Conservation (phyloP, 352 stramenopile genomes). For the Globisporangium spiculum region DNA sequence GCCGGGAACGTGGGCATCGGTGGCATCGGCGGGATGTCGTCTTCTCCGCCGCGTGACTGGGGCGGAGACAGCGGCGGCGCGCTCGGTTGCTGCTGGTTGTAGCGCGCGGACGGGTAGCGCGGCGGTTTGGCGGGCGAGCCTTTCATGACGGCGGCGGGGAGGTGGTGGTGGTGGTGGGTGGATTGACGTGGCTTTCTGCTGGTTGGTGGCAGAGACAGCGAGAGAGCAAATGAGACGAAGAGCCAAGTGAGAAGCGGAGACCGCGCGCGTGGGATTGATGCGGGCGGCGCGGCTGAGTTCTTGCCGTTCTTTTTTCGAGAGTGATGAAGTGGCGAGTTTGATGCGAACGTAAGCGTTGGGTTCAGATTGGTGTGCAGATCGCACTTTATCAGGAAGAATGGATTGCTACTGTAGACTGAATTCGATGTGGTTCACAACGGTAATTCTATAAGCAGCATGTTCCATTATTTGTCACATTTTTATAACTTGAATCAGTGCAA, state of each 20-base stretch:
- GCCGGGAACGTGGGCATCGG: not conserved
- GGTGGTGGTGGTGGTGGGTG: not conserved
- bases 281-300: slow-evolving; percentile 2
- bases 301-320: slow-evolving; percentile 1
- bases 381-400: not conserved
- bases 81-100: slow-evolving; percentile 10
- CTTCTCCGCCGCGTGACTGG: not conserved
- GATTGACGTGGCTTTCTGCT: not conserved
- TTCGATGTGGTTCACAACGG: not conserved
- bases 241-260: not conserved
- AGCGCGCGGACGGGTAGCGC: slow-evolving; percentile 1
- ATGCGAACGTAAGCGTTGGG: not conserved
- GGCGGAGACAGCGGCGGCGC: slow-evolving; percentile 12
- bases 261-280: not conserved
- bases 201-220: not conserved
- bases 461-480: not conserved
- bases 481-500: not conserved
- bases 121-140: slow-evolving; percentile 7
- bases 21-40: not conserved
- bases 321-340: not conserved
- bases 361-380: not conserved
- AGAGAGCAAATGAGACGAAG: not conserved
- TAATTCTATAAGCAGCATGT: not conserved
- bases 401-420: not conserved
- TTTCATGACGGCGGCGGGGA: not conserved